Evolutionary conservation across 1,284 basidiomycete species (phyloP), one percentile per base, ranked within the genome.

Genomic region (Papiliotrema fonsecae): DNA sequence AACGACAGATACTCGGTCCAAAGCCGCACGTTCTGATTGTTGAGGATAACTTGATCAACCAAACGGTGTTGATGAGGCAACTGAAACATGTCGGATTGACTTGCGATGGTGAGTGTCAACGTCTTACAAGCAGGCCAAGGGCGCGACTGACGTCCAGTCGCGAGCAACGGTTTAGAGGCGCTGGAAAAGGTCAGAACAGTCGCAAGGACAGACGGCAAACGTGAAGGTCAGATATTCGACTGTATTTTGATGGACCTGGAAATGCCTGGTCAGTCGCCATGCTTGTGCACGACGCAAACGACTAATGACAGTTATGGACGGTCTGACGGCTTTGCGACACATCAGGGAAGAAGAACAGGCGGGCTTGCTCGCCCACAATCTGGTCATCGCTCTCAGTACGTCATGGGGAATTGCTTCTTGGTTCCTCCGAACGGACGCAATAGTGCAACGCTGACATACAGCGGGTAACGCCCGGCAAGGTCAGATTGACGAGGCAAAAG

Each of bases 21-120:
- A 57, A 53, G 31, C 59, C 64, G 10, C 60, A 58, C 32, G 55
- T 70, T 5, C 51, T 67, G 13, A 62, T 70, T 14, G 62, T 69
- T 14, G 64, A 73, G 51, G 75, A 76, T 49, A 76, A 76, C 49
- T 45, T 68, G 42, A 74, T 76, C 58, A 74, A 74, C 47, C 72
- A 73, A 50, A 72, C 69, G 35, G 67, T 68, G 3, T 46, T 62
- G 36, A 48, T 58, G n/a, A 41, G 61, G 47, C 64, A 67, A 34
- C 34, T 67, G 22, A 55, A 49, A 26, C 61, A 67, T 49, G 57
- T 58, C 18, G 60, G 60, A 16, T 41, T 62, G 28, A 64, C 61
- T 10, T 64, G 57, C 39, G 58, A 63, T 27, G 60, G 59, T 60
- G 39, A 49, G 57, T 56, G 11, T 11, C 30, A 22, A 22, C 21